A percentile compares a stretch with the other conserved stretches of the same genome.
phyloP scores from a whole-genome alignment of 768 basidiomycete species.

The Chalciporus sphaerocephalus region DNA sequence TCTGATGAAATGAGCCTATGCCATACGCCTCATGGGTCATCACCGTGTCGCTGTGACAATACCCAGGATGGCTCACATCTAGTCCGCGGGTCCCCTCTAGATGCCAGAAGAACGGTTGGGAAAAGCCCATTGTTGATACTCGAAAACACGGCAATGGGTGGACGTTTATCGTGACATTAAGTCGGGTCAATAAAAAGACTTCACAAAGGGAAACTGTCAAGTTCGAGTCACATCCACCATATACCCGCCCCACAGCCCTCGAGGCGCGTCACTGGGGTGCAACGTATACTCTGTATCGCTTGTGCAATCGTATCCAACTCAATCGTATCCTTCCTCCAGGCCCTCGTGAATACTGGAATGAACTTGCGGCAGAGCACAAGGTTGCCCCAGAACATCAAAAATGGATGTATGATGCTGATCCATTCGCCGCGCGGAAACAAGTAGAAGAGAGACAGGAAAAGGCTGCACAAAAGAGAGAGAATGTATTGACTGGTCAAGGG shows the following conservation, averaged over 20 bases:
- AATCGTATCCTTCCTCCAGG: conserved; percentile 76
- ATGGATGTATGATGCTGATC: conserved; percentile 89
- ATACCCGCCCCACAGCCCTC: conserved; percentile 57
- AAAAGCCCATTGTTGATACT: conserved; percentile 74
- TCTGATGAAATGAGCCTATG: not conserved
- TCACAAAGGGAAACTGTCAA: conserved; percentile 64
- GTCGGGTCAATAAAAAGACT: conserved; percentile 63
- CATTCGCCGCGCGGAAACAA: conserved; percentile 67
- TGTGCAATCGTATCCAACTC: conserved; percentile 71
- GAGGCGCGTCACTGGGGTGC: conserved; percentile 93
- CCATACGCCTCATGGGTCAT: conserved; percentile 1
- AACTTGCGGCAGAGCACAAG: conserved; percentile 68
- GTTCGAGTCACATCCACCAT: conserved; percentile 70
- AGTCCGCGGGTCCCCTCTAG: conserved; percentile 32
- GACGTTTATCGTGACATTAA: conserved; percentile 67
- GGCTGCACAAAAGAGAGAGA: conserved; percentile 44
- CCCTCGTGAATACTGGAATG: conserved; percentile 84
- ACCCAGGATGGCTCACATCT: not conserved
- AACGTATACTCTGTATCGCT: conserved; percentile 79
- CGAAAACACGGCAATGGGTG: conserved; percentile 46
- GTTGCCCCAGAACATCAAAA: conserved; percentile 59
- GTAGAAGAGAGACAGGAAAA: conserved; percentile 66
- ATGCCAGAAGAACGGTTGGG: conserved; percentile 89
- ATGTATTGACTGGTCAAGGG: conserved; percentile 13
- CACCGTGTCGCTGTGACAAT: not conserved